Conservation (phyloP, 179 eudicot species). For the Beta macrorhiza region DNA sequence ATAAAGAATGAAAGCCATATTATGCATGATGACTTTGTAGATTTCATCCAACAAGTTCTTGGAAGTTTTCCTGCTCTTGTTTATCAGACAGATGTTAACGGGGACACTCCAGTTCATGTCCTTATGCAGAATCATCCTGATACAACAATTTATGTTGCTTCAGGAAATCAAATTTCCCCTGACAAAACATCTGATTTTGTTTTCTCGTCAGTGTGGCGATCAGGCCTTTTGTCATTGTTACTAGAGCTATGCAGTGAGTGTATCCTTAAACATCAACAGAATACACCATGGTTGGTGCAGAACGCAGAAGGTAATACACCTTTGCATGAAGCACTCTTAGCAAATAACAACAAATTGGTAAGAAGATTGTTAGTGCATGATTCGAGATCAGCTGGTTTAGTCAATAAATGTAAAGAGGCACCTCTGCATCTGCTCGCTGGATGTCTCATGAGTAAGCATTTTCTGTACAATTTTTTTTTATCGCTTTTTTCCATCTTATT, state of each 20-base stretch:
- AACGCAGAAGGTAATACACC: neutral
- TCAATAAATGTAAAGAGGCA: slow-evolving; percentile 17
- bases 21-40: neutral
- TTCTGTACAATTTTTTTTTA: too few relatives aligned
- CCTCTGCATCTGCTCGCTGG: slow-evolving; percentile 26
- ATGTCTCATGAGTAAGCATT: neutral
- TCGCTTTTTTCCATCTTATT: neutral
- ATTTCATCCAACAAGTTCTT: slow-evolving; percentile 18
- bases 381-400: neutral
- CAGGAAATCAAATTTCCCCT: neutral
- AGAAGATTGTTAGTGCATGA: neutral
- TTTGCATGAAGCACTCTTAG: neutral
- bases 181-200: neutral
- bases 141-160: neutral
- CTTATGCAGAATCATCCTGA: neutral
- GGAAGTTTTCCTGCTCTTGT: neutral
- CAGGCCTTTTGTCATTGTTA: neutral
- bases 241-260: neutral
- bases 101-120: slow-evolving; percentile 23
- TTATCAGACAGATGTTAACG: slow-evolving; percentile 7
- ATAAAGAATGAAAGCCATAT: neutral
- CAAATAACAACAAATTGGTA: neutral
- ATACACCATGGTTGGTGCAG: slow-evolving; percentile 15
- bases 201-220: neutral
- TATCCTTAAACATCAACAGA: neutral